Evolutionary conservation across 495 filamentous ascomycete genomes (phyloP), one percentile per base, ranked within the genome.

Genomic region (Wilcoxina mikolae): DNA sequence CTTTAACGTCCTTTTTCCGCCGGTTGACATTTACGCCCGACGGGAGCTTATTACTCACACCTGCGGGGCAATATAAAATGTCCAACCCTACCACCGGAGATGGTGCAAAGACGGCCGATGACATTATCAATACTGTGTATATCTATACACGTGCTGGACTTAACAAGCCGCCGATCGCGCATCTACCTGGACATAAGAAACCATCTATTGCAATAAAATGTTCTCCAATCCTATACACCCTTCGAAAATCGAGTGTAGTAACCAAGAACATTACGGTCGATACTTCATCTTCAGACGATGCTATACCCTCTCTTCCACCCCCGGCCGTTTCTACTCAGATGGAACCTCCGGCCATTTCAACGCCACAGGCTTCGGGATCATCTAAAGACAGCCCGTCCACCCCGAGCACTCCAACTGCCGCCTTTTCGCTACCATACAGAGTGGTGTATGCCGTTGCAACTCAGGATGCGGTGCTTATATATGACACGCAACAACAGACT

Each of bases 381-480:
- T 35, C 49, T 15, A 52, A 52, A 52, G 49, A 52, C 10, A 72
- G 69, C 25, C 68, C 65, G 7, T 66, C 74, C 18, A 61, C 74
- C 18, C 72, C 71, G 2, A 70, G 75, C 20, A 78, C 76, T 45
- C 76, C 82, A 5, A 75, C 76, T 26, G 73, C 85, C 0, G 82
- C 82, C 0, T 96, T 99, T 67, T 74, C 79, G 0, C 71, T 96
- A 33, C 85, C 87, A 1, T 95, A 99, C 66, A 84, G 93, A 12
- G 84, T 96, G 67, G 79, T 96, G 0, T 99, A 96, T 71, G 91
- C 89, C 4, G 91, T 99, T 43, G 93, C 91, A 15, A 99, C 93
- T 0, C 88, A 95, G 65, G 93, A 99, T 67, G 84, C 93, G 0
- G 81, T 99, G n/a, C 69, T 94, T 31, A 75, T 99, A 26, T 96